Evolutionary conservation across 768 basidiomycete genomes (phyloP).

Genomic region (Cystobasidiopsis lactophilus): DNA sequence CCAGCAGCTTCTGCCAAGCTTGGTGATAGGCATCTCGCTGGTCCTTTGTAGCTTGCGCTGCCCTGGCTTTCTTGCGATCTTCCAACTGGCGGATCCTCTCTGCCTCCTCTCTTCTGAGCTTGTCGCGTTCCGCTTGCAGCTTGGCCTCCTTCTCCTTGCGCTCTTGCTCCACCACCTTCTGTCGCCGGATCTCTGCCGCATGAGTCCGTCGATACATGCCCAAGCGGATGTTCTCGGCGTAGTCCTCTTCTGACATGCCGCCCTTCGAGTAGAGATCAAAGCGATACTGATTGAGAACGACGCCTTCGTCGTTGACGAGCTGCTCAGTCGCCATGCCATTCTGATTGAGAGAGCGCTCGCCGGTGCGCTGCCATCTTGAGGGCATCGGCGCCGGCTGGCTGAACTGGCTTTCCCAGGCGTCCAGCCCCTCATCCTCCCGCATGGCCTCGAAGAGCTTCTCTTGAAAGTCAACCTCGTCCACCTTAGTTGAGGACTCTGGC

Average conservation of each 20-base stretch:
- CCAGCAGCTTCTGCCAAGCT: slow-evolving; percentile 8
- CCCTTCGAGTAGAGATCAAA: neutral
- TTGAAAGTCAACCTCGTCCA: slow-evolving; percentile 8
- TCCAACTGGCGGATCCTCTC: slow-evolving; percentile 7
- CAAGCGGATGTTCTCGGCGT: slow-evolving; percentile 16
- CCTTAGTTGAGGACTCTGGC: neutral
- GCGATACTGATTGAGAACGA: slow-evolving; percentile 4
- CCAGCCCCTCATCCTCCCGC: slow-evolving; percentile 7
- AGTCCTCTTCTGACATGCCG: slow-evolving; percentile 19
- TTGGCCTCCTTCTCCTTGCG: slow-evolving; percentile 3
- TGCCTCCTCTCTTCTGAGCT: slow-evolving; percentile 3
- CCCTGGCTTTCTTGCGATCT: slow-evolving; percentile 3
- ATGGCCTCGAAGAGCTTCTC: slow-evolving; percentile 9
- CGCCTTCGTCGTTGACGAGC: slow-evolving; percentile 4
- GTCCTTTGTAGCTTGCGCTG: slow-evolving; percentile 1
- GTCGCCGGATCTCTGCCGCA: slow-evolving; percentile 14
- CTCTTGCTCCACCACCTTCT: slow-evolving; percentile 2
- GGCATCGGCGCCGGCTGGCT: neutral
- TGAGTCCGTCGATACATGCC: slow-evolving; percentile 17
- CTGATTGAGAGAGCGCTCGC: neutral
- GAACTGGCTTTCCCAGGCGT: slow-evolving; percentile 4
- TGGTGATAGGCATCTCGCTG: slow-evolving; percentile 5
- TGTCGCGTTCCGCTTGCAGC: slow-evolving; percentile 1
- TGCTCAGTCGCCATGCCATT: slow-evolving; percentile 1
- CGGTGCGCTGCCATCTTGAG: neutral